These are phyloP conservation scores for Malassezia psittaci DNA, from an alignment of 1,284 basidiomycete genomes.

Conservation along the genomic window DNA sequence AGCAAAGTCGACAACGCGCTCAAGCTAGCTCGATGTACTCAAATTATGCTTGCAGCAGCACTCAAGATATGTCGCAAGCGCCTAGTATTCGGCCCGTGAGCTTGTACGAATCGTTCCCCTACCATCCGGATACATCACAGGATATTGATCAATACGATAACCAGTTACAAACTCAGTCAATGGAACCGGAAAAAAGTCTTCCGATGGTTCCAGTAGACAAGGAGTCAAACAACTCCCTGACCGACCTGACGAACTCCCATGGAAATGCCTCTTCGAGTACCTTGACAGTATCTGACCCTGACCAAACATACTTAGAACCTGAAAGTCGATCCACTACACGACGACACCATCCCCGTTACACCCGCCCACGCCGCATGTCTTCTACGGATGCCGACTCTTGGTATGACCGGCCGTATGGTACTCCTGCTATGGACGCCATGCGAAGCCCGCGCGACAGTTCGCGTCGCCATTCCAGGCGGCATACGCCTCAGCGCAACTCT, in stretches of 20 bases:
- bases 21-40: neutral
- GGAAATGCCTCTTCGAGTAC: neutral
- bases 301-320: neutral
- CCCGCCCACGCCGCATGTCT: neutral
- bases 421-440: neutral
- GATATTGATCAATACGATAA: neutral
- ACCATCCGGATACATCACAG: neutral
- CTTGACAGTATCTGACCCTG: neutral
- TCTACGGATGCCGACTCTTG: neutral
- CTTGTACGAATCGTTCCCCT: neutral
- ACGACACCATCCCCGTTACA: neutral
- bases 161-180: neutral
- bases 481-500: neutral
- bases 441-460: neutral
- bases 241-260: neutral
- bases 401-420: neutral
- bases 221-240: neutral
- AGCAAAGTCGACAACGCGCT: neutral
- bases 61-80: neutral
- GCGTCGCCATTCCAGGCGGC: neutral
- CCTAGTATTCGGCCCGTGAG: neutral
- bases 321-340: neutral
- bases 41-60: neutral
- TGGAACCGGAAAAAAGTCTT: neutral
- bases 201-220: neutral